phyloP scores from a whole-genome alignment of 163 green algal genomes.

The Scenedesmus sp. region DNA sequence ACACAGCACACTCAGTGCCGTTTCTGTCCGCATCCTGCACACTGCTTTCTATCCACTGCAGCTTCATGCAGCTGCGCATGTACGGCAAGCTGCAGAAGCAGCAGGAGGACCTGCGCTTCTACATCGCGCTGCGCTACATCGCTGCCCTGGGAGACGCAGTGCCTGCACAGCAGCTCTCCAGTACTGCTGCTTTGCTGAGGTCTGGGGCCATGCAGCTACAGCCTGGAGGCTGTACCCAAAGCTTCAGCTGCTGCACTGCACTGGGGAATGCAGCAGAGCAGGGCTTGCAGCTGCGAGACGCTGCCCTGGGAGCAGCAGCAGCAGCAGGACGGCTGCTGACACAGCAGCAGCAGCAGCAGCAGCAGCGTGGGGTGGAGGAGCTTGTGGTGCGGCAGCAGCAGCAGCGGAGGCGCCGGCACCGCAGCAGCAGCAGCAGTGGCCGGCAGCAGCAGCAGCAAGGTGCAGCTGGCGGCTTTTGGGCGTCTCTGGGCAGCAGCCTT shows the following conservation, averaged over 20 bases:
- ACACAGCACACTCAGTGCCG: too few relatives aligned
- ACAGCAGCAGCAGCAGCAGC: neutral
- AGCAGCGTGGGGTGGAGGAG: neutral
- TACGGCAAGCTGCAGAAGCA: slow-evolving; percentile 48
- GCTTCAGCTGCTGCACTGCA: neutral
- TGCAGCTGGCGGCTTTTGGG: neutral
- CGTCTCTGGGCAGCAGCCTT: neutral
- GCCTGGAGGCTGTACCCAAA: neutral
- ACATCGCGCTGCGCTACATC: slow-evolving; percentile 41
- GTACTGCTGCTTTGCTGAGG: neutral
- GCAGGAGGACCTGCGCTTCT: slow-evolving; percentile 39
- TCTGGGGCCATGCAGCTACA: neutral
- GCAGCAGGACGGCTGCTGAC: neutral
- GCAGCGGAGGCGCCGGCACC: neutral
- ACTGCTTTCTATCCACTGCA: neutral
- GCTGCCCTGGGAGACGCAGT: neutral
- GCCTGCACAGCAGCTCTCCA: neutral
- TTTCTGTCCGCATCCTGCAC: too few relatives aligned
- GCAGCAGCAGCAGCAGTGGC: neutral
- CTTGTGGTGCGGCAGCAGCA: slow-evolving; percentile 7
- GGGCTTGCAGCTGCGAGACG: neutral
- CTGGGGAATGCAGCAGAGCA: neutral
- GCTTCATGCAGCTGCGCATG: slow-evolving; percentile 34
- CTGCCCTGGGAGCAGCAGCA: neutral
- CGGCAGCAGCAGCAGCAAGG: slow-evolving; percentile 13